Evolutionary conservation across 768 basidiomycete species (phyloP).

Genomic region (Podaxis pistillaris): DNA sequence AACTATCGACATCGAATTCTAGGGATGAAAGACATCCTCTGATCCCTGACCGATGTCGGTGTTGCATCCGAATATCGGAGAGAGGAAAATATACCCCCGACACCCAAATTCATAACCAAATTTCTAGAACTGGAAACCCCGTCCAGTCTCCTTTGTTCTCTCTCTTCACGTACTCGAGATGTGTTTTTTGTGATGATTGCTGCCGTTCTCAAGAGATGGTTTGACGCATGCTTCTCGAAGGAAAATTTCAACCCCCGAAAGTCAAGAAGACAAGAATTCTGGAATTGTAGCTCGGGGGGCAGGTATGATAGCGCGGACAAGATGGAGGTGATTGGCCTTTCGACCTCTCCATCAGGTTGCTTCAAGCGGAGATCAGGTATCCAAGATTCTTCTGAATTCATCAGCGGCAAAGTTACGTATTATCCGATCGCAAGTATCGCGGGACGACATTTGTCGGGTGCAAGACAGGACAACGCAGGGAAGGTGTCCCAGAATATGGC

Average conservation of each 20-base stretch:
- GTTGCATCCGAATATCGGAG: not conserved
- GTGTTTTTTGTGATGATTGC: not conserved
- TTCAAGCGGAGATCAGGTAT: not conserved
- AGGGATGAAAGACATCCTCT: not conserved
- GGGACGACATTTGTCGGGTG: not conserved
- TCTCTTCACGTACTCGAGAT: not conserved
- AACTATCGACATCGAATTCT: not conserved
- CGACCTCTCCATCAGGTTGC: not conserved
- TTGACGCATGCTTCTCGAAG: not conserved
- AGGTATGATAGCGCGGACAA: not conserved
- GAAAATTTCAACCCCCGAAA: not conserved
- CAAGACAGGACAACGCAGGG: not conserved
- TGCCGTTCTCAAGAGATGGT: not conserved
- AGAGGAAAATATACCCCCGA: not conserved
- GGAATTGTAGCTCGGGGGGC: not conserved
- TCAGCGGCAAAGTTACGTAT: not conserved
- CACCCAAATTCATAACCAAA: not conserved
- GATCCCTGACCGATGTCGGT: not conserved
- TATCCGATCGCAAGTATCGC: not conserved
- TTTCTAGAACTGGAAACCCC: not conserved
- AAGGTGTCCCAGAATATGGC: not conserved
- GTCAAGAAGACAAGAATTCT: not conserved
- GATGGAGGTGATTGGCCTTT: not conserved
- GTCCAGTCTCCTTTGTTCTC: not conserved
- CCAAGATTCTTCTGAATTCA: not conserved